Evolutionary conservation across 2,329 filamentous ascomycete species (phyloP), one percentile per base, ranked within the genome.

Genomic region (Fusarium redolens): DNA sequence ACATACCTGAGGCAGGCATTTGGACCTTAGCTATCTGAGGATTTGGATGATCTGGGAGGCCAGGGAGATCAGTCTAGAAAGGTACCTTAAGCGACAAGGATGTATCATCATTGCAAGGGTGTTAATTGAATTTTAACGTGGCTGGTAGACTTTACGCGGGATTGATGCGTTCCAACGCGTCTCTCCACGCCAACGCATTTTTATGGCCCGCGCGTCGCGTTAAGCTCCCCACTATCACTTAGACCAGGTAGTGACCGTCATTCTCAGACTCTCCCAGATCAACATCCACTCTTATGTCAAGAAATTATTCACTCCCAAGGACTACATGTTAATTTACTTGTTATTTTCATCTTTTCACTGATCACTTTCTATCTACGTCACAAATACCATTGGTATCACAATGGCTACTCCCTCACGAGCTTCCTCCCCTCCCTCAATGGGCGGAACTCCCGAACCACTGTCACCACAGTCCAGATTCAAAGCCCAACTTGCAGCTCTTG

Each of bases 391-490:
- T 66, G 61, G 47, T 52, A 44, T 60, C 5, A 75, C 73, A 79
- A 90, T 90, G 88, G 82, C 86, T 78, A 56, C 68, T 41, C 35
- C 67, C 41, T 86, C 86, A 67, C 81, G 82, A 76, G 82, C 85
- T 59, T 80, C 84, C n/a, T 86, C 86, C 47, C 85, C 85, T 44
- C 79, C 79, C 31, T 83, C 80, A 58, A 80, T 81, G 73, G 82
- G 79, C 68, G 84, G 82, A 52, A 81, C 81, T 44, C 82, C 85
- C 50, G 81, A 84, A 63, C 84, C 82, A 47, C 83, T 87, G 55
- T 82, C 88, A 15, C 89, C 88, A 10, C 83, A 81, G 44, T 86
- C 89, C 25, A 91, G 90, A 73, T 83, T 91, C 55, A 84, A 82
- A 72, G 87, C 88, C 25, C 79, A 90, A 57, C 77, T 90, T 31